Evolutionary conservation across 306 rosid genomes (phyloP).

Genomic region (Dryas drummondii): DNA sequence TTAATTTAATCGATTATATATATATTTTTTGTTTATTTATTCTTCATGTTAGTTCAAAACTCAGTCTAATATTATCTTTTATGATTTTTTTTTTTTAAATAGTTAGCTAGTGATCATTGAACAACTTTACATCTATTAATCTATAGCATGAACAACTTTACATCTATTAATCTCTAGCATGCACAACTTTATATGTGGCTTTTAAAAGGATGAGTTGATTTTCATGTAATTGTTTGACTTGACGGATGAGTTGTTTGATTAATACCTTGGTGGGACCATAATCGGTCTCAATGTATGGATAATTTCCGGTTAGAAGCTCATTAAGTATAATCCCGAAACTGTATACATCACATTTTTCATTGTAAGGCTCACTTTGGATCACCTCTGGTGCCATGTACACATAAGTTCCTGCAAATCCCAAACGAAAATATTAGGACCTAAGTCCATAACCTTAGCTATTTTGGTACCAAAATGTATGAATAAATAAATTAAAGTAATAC

Average conservation of each 20-base stretch:
- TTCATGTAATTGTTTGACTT: neutral
- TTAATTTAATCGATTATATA: too few relatives aligned
- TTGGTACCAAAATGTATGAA: neutral
- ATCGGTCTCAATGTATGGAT: slow-evolving; percentile 63
- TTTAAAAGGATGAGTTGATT: too few relatives aligned
- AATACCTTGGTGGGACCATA: slow-evolving; percentile 67
- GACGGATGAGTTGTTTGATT: neutral
- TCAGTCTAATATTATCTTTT: too few relatives aligned
- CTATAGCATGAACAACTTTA: neutral
- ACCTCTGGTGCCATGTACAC: slow-evolving; percentile 80
- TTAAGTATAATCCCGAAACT: slow-evolving; percentile 67
- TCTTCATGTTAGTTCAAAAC: too few relatives aligned
- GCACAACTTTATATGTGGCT: neutral
- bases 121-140: too few relatives aligned
- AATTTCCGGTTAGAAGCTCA: slow-evolving; percentile 55
- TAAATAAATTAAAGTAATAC: too few relatives aligned
- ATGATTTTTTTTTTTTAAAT: too few relatives aligned
- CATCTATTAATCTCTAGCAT: neutral
- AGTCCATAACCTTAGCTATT: neutral
- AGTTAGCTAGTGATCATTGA: too few relatives aligned
- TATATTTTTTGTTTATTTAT: too few relatives aligned
- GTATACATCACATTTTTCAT: slow-evolving; percentile 74
- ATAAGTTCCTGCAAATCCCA: slow-evolving; percentile 49
- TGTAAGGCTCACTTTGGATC: slow-evolving; percentile 65
- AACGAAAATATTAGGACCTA: neutral